A percentile compares a stretch with the other conserved stretches of the same genome.
These are phyloP conservation scores for Pseudozyma hubeiensis DNA, from an alignment of 1,284 basidiomycete species.

Conservation along the genomic window DNA sequence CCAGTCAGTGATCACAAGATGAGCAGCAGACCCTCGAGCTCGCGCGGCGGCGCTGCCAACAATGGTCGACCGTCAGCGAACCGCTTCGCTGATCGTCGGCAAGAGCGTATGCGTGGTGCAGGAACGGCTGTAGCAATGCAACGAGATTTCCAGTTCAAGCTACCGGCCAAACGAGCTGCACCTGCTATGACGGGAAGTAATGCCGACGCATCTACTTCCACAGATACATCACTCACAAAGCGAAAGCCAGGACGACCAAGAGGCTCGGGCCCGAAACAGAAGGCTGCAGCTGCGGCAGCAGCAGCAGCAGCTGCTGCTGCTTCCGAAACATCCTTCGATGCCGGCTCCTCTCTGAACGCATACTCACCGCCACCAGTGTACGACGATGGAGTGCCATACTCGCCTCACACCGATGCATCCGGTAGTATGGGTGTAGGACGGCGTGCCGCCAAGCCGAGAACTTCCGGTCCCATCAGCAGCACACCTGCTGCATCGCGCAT, in stretches of 20 bases:
- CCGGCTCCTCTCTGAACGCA: neutral
- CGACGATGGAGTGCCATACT: slow-evolving; percentile 5
- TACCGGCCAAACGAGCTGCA: slow-evolving; percentile 23
- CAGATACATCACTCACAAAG: slow-evolving; percentile 8
- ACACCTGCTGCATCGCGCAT: slow-evolving; percentile 41
- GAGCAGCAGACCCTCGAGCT: slow-evolving; percentile 23
- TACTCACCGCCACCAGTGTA: slow-evolving; percentile 9
- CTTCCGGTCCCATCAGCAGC: slow-evolving; percentile 39
- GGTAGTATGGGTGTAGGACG: slow-evolving; percentile 30
- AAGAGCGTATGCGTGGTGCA: slow-evolving; percentile 54
- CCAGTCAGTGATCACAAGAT: slow-evolving; percentile 1
- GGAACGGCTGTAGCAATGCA: slow-evolving; percentile 48
- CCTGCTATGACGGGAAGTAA: slow-evolving; percentile 4
- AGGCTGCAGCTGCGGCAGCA: slow-evolving; percentile 17
- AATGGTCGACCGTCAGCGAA: slow-evolving; percentile 27
- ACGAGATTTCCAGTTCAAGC: slow-evolving; percentile 48
- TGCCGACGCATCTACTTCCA: slow-evolving; percentile 17
- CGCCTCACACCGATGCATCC: slow-evolving; percentile 26
- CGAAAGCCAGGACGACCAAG: slow-evolving; percentile 25
- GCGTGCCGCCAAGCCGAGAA: slow-evolving; percentile 14
- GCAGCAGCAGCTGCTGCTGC: slow-evolving; percentile 16
- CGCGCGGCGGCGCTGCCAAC: slow-evolving; percentile 18
- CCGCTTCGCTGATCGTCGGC: slow-evolving; percentile 46
- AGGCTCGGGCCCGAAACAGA: slow-evolving; percentile 24
- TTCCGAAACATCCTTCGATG: slow-evolving; percentile 14